Evolutionary conservation across 768 basidiomycete species (phyloP).

Genomic region (Sarcomyxa edulis): DNA sequence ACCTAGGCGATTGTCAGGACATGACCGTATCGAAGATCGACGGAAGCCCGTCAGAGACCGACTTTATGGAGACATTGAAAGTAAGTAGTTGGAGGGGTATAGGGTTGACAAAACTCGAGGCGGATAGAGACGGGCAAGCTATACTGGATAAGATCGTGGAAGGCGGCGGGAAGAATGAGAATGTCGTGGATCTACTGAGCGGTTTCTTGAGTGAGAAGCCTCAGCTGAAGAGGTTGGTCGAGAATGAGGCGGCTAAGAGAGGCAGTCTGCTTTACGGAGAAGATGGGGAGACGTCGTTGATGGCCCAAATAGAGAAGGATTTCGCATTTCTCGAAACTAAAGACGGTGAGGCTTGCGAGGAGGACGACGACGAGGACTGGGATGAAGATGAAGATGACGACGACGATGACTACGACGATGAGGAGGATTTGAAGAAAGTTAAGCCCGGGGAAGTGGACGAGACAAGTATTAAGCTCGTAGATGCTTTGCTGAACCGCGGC

Average conservation of each 20-base stretch:
- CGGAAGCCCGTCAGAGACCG: too few relatives aligned
- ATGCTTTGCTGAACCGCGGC: too few relatives aligned
- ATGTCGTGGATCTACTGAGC: too few relatives aligned
- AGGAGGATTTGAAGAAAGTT: too few relatives aligned
- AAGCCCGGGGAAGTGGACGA: too few relatives aligned
- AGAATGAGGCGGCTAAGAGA: not conserved
- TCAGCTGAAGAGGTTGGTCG: not conserved
- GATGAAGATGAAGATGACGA: not conserved
- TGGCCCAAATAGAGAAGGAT: constrained; percentile 1
- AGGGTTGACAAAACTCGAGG: not conserved
- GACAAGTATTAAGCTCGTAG: too few relatives aligned
- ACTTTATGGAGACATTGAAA: not conserved
- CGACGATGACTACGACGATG: not conserved
- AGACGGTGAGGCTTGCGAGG: constrained; percentile 1
- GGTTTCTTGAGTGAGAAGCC: not conserved
- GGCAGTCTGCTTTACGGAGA: not conserved
- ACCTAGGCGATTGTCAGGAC: not conserved
- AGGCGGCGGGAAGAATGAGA: too few relatives aligned
- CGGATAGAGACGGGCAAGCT: too few relatives aligned
- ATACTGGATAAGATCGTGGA: too few relatives aligned
- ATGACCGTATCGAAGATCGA: too few relatives aligned
- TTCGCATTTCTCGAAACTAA: not conserved
- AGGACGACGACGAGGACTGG: not conserved
- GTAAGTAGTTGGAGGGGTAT: not conserved
- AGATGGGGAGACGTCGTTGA: not conserved